These are phyloP conservation scores for Lippia alba DNA, from an alignment of 305 asterid species.

Conservation along the genomic window DNA sequence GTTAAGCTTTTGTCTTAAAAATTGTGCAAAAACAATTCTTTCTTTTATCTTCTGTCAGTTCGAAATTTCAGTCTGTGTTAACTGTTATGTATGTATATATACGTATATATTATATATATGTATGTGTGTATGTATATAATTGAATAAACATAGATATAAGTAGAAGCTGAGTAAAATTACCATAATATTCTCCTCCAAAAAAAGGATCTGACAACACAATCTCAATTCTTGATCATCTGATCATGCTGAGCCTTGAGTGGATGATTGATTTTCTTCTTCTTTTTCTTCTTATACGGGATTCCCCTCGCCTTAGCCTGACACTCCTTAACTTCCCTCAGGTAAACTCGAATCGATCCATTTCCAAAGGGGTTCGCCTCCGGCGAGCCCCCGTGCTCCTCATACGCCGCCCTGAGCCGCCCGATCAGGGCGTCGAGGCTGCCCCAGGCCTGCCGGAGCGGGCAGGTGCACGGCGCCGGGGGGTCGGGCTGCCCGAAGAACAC, in stretches of 20 bases:
- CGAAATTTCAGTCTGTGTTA: neutral
- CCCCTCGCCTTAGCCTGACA: constrained; percentile 59
- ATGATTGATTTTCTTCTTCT: constrained; percentile 38
- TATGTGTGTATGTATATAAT: too few relatives aligned
- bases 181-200: neutral
- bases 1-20: neutral
- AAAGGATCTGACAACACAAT: too few relatives aligned
- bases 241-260: constrained; percentile 34
- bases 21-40: constrained; percentile 15
- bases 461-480: constrained; percentile 60
- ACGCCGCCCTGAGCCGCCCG: constrained; percentile 61
- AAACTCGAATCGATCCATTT: constrained; percentile 52
- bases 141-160: too few relatives aligned
- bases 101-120: neutral
- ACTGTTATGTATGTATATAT: neutral
- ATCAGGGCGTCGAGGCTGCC: constrained; percentile 63
- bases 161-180: constrained; percentile 5
- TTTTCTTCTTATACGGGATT: constrained; percentile 55
- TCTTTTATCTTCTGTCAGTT: constrained; percentile 5
- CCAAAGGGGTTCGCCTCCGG: constrained; percentile 57
- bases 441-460: constrained; percentile 65
- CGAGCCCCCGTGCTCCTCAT: constrained; percentile 58
- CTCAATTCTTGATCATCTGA: constrained; percentile 24
- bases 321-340: constrained; percentile 54
- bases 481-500: constrained; percentile 63